Evolutionary conservation across 139 green algal species (phyloP).

Genomic region (Pleodorina starrii): DNA sequence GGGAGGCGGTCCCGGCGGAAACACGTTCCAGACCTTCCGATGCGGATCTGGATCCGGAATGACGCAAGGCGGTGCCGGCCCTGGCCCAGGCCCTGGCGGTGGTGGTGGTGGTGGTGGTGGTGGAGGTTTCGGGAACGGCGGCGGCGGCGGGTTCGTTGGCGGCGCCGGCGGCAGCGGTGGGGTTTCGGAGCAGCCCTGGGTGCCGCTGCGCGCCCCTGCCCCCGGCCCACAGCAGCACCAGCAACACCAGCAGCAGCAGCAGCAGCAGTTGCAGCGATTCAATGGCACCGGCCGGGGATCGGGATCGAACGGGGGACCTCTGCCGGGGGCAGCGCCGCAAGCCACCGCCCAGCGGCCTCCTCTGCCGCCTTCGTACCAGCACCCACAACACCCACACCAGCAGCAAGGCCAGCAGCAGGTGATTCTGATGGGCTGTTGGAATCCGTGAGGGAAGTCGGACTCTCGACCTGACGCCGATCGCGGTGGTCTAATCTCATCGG

Average conservation of each 20-base stretch:
- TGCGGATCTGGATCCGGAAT: background rate
- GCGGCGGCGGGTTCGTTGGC: too few species aligned
- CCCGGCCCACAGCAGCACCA: background rate
- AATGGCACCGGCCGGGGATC: background rate
- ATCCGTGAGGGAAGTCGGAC: background rate
- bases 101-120: background rate
- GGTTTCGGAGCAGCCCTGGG: background rate
- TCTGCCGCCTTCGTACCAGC: background rate
- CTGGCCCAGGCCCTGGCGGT: background rate
- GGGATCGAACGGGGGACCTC: too few species aligned
- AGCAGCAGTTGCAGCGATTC: background rate
- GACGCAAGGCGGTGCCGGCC: background rate
- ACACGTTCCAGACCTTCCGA: slow-evolving; percentile 8
- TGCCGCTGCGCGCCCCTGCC: background rate
- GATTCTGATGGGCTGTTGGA: background rate
- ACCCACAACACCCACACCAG: background rate
- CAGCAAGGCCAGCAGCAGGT: background rate
- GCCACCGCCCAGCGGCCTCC: background rate
- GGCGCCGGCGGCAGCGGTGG: background rate
- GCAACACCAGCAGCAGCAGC: background rate
- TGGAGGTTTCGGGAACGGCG: background rate
- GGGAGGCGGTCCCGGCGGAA: background rate
- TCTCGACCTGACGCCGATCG: background rate
- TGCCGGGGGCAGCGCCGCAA: background rate
- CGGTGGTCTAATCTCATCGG: background rate